Percentiles rank a stretch among this genome's conserved stretches.
Evolutionary conservation across 768 basidiomycete species (phyloP).

Genomic region (Mycena vitilis): DNA sequence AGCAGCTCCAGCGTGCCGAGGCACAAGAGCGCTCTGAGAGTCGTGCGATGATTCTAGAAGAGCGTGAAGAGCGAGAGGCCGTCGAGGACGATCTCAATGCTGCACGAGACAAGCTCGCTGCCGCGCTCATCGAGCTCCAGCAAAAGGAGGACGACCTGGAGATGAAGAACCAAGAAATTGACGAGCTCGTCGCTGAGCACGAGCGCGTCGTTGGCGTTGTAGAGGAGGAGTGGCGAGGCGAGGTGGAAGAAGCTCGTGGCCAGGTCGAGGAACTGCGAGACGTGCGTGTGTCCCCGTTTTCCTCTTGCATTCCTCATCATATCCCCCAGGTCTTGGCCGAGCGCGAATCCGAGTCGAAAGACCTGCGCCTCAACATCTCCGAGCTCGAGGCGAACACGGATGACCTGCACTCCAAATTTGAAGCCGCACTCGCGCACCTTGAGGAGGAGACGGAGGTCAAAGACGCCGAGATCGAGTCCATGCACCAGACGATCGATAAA

Average conservation of each 20-base stretch:
- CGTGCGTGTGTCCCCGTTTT: slow-evolving; percentile 52
- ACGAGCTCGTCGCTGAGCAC: slow-evolving; percentile 82
- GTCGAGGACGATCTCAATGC: slow-evolving; percentile 85
- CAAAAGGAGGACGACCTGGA: slow-evolving; percentile 91
- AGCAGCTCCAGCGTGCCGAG: slow-evolving; percentile 68
- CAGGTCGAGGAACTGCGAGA: slow-evolving; percentile 86
- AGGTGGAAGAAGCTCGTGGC: slow-evolving; percentile 82
- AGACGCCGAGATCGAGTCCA: slow-evolving; percentile 78
- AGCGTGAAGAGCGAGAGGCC: slow-evolving; percentile 78
- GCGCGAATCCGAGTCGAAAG: slow-evolving; percentile 82
- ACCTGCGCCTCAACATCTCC: slow-evolving; percentile 76
- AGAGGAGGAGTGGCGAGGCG: slow-evolving; percentile 89
- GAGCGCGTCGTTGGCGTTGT: slow-evolving; percentile 77
- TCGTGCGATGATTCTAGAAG: slow-evolving; percentile 76
- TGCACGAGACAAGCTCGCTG: slow-evolving; percentile 81
- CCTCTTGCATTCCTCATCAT: slow-evolving; percentile 11
- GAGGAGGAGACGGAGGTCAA: slow-evolving; percentile 84
- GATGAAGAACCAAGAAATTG: slow-evolving; percentile 79
- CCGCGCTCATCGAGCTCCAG: slow-evolving; percentile 83
- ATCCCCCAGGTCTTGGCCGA: slow-evolving; percentile 73
- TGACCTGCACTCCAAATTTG: slow-evolving; percentile 79
- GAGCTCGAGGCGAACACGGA: slow-evolving; percentile 81
- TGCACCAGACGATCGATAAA: slow-evolving; percentile 83
- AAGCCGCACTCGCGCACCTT: slow-evolving; percentile 78
- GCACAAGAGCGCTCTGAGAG: slow-evolving; percentile 78